Evolutionary conservation across 106 monocot species (phyloP).

Genomic region (Dendrobium nobile): DNA sequence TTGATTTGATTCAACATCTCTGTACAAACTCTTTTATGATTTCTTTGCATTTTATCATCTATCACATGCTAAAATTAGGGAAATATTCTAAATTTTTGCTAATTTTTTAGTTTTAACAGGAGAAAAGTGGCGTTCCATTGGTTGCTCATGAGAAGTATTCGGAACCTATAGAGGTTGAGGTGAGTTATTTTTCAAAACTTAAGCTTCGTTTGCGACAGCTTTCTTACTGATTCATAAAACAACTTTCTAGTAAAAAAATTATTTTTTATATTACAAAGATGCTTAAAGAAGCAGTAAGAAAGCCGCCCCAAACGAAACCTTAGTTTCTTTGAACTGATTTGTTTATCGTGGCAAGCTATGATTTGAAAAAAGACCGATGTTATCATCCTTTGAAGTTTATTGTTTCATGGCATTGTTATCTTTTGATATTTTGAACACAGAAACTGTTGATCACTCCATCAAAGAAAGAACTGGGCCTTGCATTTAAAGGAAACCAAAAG

Average conservation of each 20-base stretch:
- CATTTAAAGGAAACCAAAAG: constrained; percentile 84
- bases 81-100: background rate
- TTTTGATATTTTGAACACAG: constrained; percentile 29
- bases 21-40: too few species aligned
- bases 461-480: constrained; percentile 90
- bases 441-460: constrained; percentile 80
- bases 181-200: constrained; percentile 6
- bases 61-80: constrained; percentile 1
- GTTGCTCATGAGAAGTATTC: constrained; percentile 88
- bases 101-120: constrained; percentile 38
- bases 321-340: background rate
- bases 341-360: too few species aligned
- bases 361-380: too few species aligned
- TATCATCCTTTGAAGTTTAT: too few species aligned
- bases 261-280: too few species aligned
- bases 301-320: too few species aligned
- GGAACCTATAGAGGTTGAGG: constrained; percentile 98
- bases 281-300: too few species aligned
- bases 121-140: constrained; percentile 81
- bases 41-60: too few species aligned
- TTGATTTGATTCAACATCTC: too few species aligned
- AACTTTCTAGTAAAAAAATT: too few species aligned
- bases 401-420: background rate
- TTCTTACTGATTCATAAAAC: too few species aligned
- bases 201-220: too few species aligned